Base-by-base conservation (phyloP, 2,329 filamentous ascomycete species). In the Fusarium sp. region DNA sequence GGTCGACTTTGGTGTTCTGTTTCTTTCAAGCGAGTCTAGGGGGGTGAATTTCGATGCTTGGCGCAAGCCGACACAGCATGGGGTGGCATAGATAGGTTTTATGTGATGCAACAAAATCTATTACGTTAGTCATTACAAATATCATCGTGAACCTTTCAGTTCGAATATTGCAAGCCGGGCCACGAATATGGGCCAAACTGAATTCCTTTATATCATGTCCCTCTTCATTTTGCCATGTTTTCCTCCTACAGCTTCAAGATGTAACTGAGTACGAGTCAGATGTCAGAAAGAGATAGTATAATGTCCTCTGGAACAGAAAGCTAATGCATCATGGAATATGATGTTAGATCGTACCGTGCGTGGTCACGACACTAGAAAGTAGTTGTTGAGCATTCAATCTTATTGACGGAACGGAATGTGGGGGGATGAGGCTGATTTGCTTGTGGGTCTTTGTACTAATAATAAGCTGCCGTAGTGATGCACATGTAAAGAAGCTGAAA, bases 21-120 rank as follows among this genome's bases (percentile, higher is more conserved):
- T 49, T 30, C 29, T 70, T 48, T 60, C 29, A 34, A 61, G 55
- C 49, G 47, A 69, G 47, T 49, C 41, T 30, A 45, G 56, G 61
- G 22, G 56, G 48, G 45, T 52, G 13, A 27, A 56, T 52, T 30
- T 66, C 34, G 41, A 48, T 46, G 49, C 57, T 58, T 59, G 57
- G 46, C 57, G 51, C 34, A 48, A 47, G 53, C 34, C 49, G 48
- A 22, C 27, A 45, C 45, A 44, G 25, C 55, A 37, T 37, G 34
- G 18, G 57, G 49, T 61, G 24, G 54, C 44, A 47, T 41, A 48
- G 45, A 29, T 42, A 44, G 30, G 24, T 42, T 53, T 61, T 58
- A 47, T 40, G 51, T 48, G 56, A 61, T 40, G 32, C 58, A 54
- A 65, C 57, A 59, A 61, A 48, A 59, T 63, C 46, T 56, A 20